Evolutionary conservation across 805 yeast genomes (phyloP).

Genomic region (Lipomyces yamanashiensis): DNA sequence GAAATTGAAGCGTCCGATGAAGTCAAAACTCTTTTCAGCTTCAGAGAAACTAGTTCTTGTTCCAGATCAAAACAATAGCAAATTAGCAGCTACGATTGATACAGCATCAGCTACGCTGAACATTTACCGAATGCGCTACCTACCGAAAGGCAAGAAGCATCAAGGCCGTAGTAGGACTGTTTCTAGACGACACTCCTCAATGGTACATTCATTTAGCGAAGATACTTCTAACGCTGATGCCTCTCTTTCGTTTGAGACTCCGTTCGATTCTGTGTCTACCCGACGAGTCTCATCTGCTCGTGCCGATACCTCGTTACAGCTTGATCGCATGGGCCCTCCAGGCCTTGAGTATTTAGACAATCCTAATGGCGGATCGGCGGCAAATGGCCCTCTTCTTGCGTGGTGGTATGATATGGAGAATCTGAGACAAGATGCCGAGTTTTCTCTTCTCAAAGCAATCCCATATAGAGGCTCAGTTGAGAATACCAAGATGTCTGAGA

Average conservation of each 20-base stretch:
- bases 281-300: conserved; percentile 22
- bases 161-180: conserved; percentile 24
- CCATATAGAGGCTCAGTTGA: conserved; percentile 8
- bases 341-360: conserved; percentile 12
- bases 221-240: conserved; percentile 12
- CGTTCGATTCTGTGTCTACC: background rate
- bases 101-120: conserved; percentile 47
- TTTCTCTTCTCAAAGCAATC: conserved; percentile 28
- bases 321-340: conserved; percentile 47
- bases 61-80: conserved; percentile 11
- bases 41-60: conserved; percentile 57
- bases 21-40: conserved; percentile 59
- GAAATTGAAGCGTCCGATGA: conserved; percentile 53
- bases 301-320: conserved; percentile 27
- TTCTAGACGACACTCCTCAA: conserved; percentile 29
- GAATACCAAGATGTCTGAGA: conserved; percentile 36
- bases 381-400: conserved; percentile 11
- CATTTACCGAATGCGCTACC: conserved; percentile 61
- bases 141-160: conserved; percentile 34
- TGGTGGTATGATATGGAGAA: conserved; percentile 33
- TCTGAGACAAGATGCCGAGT: conserved; percentile 41
- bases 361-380: conserved; percentile 4
- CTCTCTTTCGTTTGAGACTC: conserved; percentile 9
- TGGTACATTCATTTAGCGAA: conserved; percentile 26
- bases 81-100: conserved; percentile 52